Base-by-base conservation (phyloP, 495 filamentous ascomycete genomes). In the Lentithecium fluviatile region DNA sequence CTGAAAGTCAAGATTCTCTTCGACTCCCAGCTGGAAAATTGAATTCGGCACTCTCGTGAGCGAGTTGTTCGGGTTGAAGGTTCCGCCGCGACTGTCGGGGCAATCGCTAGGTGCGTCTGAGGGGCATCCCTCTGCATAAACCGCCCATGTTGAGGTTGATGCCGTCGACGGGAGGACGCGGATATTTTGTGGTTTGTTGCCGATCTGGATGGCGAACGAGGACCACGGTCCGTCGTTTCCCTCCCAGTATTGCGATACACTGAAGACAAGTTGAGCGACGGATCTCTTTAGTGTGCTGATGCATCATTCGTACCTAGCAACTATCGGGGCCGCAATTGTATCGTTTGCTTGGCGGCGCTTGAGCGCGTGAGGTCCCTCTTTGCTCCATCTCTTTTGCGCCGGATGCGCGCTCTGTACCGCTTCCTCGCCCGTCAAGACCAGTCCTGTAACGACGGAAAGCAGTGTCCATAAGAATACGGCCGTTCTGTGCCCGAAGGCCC, bases 121-220 rank as follows among this genome's bases (percentile, higher is more conserved):
- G 6, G 73, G 65, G 61, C 84, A 86, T 50, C 82, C 83, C 46
- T 47, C 40, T 12, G 72, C 70, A 4, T 71, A 70, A 37, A 86
- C 74, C 5, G 82, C 78, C 82, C 82, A 86, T 20, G 80, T 78
- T 65, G 83, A 81, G 23, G 79, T 77, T 40, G 82, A 69, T 12
- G 76, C 77, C 2, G 84, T 87, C 58, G 79, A 82, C 42, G 80
- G 74, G 25, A 80, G 76, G 49, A 85, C 75, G 58, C 84, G 80
- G 5, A 85, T 70, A 48, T 80, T 75, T 69, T 85, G 82, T 13
- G 75, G 71, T 20, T 80, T 77, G n/a, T 77, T 76, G 26, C 85
- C 85, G 4, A 86, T 74, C 47, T 76, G 78, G 52, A 87, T 73
- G 11, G 75, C 72, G 52, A 85, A 85, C 51, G 72, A 69, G 5